Evolutionary conservation across 345 rosid species (phyloP).

Genomic region (Leavenworthia alabamica): DNA sequence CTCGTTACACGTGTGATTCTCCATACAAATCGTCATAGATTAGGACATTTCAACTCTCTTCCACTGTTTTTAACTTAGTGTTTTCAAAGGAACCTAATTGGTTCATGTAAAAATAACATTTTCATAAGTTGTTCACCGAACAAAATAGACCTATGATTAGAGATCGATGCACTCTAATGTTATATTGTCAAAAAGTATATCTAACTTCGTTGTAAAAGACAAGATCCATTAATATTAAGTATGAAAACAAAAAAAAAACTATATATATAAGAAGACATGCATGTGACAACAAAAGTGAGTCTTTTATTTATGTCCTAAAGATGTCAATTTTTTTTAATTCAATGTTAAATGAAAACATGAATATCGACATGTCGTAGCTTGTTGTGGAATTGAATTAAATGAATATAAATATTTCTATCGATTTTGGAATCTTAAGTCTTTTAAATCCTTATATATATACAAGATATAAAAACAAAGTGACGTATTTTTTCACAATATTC

Average conservation of each 20-base stretch:
- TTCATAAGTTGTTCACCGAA: slow-evolving; percentile 29
- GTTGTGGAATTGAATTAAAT: neutral
- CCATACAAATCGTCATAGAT: slow-evolving; percentile 20
- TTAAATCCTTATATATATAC: no score
- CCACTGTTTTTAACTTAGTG: slow-evolving; percentile 2
- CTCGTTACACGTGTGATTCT: slow-evolving; percentile 10
- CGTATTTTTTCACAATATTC: no score
- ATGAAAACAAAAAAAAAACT: neutral
- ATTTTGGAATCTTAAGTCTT: neutral
- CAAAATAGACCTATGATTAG: slow-evolving; percentile 17
- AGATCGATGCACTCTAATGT: neutral
- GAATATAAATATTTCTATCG: neutral
- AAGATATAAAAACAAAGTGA: neutral
- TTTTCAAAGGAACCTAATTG: slow-evolving; percentile 1
- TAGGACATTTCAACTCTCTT: slow-evolving; percentile 26
- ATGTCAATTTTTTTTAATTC: neutral
- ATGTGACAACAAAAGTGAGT: neutral
- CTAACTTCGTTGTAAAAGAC: neutral
- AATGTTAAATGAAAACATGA: neutral
- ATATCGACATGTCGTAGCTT: neutral
- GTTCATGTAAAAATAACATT: slow-evolving; percentile 12
- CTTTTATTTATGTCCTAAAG: neutral
- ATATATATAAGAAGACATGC: neutral
- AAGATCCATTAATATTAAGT: neutral
- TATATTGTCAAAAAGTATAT: neutral